Evolutionary conservation across 1,139 yeast genomes (phyloP).

Genomic region (Yamadazyma membranifaciens): DNA sequence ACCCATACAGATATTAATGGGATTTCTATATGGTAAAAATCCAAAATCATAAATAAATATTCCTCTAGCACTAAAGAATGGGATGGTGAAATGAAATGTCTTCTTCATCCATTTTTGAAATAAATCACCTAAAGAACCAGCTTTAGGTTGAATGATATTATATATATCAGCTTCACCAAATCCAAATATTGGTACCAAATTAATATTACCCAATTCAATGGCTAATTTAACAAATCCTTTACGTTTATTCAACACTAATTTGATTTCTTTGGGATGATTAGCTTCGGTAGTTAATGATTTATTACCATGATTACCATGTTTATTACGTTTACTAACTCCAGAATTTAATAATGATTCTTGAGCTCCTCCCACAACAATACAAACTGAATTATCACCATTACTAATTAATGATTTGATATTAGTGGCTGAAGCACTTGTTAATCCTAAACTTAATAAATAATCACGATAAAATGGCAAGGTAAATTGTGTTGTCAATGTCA

Average conservation of each 20-base stretch:
- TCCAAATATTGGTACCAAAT: slow-evolving; percentile 83
- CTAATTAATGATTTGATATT: slow-evolving; percentile 66
- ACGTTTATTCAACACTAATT: slow-evolving; percentile 68
- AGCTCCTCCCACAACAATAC: slow-evolving; percentile 95
- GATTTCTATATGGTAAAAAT: slow-evolving; percentile 78
- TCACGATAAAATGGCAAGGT: slow-evolving; percentile 87
- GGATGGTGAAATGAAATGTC: slow-evolving; percentile 77
- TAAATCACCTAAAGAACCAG: slow-evolving; percentile 49
- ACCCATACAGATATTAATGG: slow-evolving; percentile 80
- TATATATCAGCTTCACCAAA: slow-evolving; percentile 91
- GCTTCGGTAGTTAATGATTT: slow-evolving; percentile 8
- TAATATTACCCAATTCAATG: slow-evolving; percentile 70
- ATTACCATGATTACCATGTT: slow-evolving; percentile 26
- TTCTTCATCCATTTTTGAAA: slow-evolving; percentile 73
- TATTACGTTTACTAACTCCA: slow-evolving; percentile 41
- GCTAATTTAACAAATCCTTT: slow-evolving; percentile 91
- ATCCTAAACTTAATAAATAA: slow-evolving; percentile 75
- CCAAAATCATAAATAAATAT: slow-evolving; percentile 93
- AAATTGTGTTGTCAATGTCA: slow-evolving; percentile 84
- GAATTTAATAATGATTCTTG: slow-evolving; percentile 71
- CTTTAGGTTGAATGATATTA: slow-evolving; percentile 56
- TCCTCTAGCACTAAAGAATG: slow-evolving; percentile 91
- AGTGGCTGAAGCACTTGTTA: slow-evolving; percentile 78
- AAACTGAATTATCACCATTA: slow-evolving; percentile 70
- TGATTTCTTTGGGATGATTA: slow-evolving; percentile 12